Evolutionary conservation across 2,329 filamentous ascomycete species (phyloP).

Genomic region (Exophiala lecanii-corni): DNA sequence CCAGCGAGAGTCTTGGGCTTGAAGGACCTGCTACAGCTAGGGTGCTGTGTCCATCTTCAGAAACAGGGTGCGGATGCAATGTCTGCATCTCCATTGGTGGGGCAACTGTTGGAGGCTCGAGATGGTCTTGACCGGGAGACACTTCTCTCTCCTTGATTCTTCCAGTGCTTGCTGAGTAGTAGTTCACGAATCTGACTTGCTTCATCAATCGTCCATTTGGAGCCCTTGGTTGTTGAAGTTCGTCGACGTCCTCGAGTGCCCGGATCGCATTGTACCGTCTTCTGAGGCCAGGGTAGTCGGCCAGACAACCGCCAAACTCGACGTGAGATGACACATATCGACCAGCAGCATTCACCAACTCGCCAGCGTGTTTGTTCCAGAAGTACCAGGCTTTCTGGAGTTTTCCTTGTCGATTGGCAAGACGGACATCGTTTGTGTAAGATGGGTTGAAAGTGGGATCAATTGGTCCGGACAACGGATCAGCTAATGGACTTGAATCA

Average conservation of each 20-base stretch:
- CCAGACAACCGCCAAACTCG: constrained; percentile 76
- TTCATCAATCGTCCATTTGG: constrained; percentile 29
- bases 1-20: constrained; percentile 44
- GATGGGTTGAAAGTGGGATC: constrained; percentile 68
- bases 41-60: constrained; percentile 5
- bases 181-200: constrained; percentile 76
- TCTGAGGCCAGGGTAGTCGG: constrained; percentile 68
- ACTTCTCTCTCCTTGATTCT: constrained; percentile 50
- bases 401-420: constrained; percentile 66
- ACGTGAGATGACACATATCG: constrained; percentile 73
- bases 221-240: constrained; percentile 38
- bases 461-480: constrained; percentile 15
- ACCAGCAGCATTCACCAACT: constrained; percentile 64
- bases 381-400: constrained; percentile 64
- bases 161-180: constrained; percentile 82
- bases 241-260: constrained; percentile 66
- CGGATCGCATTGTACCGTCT: constrained; percentile 65
- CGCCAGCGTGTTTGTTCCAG: constrained; percentile 72
- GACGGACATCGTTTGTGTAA: constrained; percentile 68
- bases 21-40: constrained; percentile 5
- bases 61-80: neutral
- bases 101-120: constrained; percentile 5
- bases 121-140: constrained; percentile 1
- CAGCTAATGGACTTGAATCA: constrained; percentile 12
- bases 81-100: constrained; percentile 4